These are phyloP conservation scores for Zygnema cylindricum DNA, from an alignment of 139 green algal genomes.

Conservation along the genomic window DNA sequence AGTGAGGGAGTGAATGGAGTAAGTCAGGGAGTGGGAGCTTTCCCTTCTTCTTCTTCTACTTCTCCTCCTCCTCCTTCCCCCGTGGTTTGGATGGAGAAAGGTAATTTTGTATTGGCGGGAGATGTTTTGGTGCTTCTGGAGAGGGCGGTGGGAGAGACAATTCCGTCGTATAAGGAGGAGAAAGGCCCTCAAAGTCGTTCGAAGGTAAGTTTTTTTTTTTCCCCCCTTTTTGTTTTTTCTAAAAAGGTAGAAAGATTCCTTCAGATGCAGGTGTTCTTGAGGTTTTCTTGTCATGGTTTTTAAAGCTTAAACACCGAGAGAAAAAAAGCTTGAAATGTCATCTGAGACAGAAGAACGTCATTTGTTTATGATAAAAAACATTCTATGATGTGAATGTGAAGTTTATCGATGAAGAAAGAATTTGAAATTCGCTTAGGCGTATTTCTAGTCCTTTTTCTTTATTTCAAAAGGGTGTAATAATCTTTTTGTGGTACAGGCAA, in stretches of 20 bases:
- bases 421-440: no score
- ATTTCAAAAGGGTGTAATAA: neutral
- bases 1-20: neutral
- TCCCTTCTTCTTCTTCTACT: neutral
- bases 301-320: no score
- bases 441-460: no score
- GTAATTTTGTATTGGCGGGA: constrained; percentile 67
- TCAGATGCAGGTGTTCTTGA: no score
- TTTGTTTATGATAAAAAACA: no score
- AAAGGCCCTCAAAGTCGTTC: constrained; percentile 51
- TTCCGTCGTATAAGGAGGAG: constrained; percentile 74
- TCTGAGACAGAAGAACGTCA: no score
- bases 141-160: constrained; percentile 66
- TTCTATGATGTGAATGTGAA: no score
- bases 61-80: neutral
- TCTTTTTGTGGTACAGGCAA: neutral
- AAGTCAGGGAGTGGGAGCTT: constrained; percentile 13
- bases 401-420: no score
- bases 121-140: constrained; percentile 74
- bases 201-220: constrained; percentile 18
- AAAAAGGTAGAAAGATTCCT: no score
- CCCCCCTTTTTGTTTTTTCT: neutral
- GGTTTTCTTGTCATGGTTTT: no score
- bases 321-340: no score
- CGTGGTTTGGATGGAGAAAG: constrained; percentile 64